Percentiles rank a stretch among this genome's conserved stretches.
These are phyloP conservation scores for Aspergillus neotritici DNA, from an alignment of 2,329 filamentous ascomycete species.

Conservation along the genomic window DNA sequence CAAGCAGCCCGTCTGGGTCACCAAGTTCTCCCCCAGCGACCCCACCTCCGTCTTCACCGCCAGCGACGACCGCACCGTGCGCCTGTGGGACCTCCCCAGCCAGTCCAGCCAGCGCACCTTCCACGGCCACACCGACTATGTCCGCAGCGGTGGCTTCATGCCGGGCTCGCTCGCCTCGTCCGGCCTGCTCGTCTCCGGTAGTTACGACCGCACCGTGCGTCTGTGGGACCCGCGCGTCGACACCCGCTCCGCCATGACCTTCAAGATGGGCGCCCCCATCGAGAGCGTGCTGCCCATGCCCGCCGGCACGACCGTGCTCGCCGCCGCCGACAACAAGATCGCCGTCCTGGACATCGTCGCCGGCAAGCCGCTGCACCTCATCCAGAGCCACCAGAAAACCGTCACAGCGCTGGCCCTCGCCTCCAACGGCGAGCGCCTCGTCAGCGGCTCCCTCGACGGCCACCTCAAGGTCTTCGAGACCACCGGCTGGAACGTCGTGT, in stretches of 20 bases:
- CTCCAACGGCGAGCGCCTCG: constrained; percentile 70
- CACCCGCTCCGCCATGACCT: constrained; percentile 72
- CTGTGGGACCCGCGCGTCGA: constrained; percentile 84
- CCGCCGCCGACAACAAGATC: constrained; percentile 77
- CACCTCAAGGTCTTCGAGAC: constrained; percentile 98
- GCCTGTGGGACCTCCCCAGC: constrained; percentile 87
- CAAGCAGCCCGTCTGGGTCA: constrained; percentile 88
- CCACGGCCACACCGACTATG: constrained; percentile 85
- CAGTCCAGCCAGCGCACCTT: constrained; percentile 72
- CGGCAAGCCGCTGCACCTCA: constrained; percentile 76
- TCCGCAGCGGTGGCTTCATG: constrained; percentile 81
- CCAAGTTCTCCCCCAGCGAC: constrained; percentile 84
- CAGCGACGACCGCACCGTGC: constrained; percentile 86
- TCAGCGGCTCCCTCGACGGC: constrained; percentile 86
- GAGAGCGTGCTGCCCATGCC: constrained; percentile 84
- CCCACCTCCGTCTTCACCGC: constrained; percentile 82
- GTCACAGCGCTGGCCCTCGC: constrained; percentile 82
- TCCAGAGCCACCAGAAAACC: constrained; percentile 96
- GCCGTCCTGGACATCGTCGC: constrained; percentile 90
- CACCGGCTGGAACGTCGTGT: constrained; percentile 90
- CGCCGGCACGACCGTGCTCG: constrained; percentile 78
- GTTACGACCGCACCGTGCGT: constrained; percentile 89
- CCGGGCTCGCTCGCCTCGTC: constrained; percentile 56
- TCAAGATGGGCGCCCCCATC: constrained; percentile 86
- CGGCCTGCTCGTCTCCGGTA: constrained; percentile 77